These are phyloP conservation scores for Oidium heveae DNA, from an alignment of 2,329 filamentous ascomycete species.

Conservation along the genomic window DNA sequence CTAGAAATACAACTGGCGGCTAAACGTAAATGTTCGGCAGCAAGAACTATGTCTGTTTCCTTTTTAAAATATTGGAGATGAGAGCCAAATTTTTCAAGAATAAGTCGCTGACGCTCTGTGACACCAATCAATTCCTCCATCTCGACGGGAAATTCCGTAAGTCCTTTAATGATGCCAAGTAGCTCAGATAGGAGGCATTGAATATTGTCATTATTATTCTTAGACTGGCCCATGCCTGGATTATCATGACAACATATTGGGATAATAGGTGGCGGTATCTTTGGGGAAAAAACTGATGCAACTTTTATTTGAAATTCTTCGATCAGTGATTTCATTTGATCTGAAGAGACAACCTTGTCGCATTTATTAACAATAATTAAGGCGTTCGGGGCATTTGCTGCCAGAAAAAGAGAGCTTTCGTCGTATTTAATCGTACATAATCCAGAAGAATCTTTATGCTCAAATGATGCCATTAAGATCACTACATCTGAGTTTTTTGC, in stretches of 20 bases:
- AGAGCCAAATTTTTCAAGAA: conserved; percentile 46
- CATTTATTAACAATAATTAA: conserved; percentile 38
- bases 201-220: conserved; percentile 36
- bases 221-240: conserved; percentile 1
- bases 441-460: conserved; percentile 15
- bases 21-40: conserved; percentile 65
- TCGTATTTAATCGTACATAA: conserved; percentile 24
- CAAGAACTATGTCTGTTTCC: conserved; percentile 62
- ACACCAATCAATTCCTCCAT: conserved; percentile 73
- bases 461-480: conserved; percentile 54
- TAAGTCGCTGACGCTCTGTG: conserved; percentile 65
- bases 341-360: conserved; percentile 20
- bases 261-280: conserved; percentile 17
- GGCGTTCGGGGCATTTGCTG: conserved; percentile 21
- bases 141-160: conserved; percentile 46
- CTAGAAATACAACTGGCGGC: conserved; percentile 59
- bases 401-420: conserved; percentile 27
- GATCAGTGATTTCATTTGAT: background rate
- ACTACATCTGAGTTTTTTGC: conserved; percentile 69
- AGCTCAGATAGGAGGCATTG: conserved; percentile 38
- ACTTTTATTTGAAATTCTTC: conserved; percentile 14
- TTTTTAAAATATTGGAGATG: conserved; percentile 51
- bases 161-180: conserved; percentile 36
- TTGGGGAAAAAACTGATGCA: conserved; percentile 10
- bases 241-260: conserved; percentile 50